Evolutionary conservation across 345 rosid species (phyloP), one percentile per base, ranked within the genome.

Genomic region (Linum lewisii): DNA sequence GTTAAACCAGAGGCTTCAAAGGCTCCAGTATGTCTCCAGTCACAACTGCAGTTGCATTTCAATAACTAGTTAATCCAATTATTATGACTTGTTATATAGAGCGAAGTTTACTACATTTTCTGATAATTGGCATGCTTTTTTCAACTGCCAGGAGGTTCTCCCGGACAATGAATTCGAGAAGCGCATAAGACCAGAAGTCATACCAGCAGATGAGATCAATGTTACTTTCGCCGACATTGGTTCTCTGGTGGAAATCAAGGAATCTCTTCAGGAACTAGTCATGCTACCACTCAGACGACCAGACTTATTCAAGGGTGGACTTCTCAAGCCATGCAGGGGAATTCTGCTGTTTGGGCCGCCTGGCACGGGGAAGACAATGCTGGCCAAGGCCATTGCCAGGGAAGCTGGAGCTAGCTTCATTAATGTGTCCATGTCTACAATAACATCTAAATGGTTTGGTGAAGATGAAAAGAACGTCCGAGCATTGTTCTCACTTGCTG

Each of bases 331-430:
- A 2, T 93, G 99, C 73, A 78, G 83, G 57, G 99, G 99, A 70
- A 93, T 93, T 60, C 62, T 93, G 72, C 88, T 93, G n/a, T 93
- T 93, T 19, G 97, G 99, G 7, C 99, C 99, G 63, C 99, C 97
- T 9, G 99, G 99, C 25, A 89, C 99, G 0, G 97, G 99, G 37
- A 93, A 93, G 77, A 93, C 99, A 45, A 87, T 93, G 99, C 64
- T 93, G 63, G 99, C 99, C 44, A 93, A 89, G 76, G 99, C 99
- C 61, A 89, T 89, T 20, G 95, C 99, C 5, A 82, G 69, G 70
- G 97, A 93, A 65, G 95, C 99, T 1, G 91, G 95, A 58, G 99
- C 99, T 0, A 93, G 97, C 76, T 93, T 89, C 78, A 89, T 93
- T 36, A 89, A 85, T 29, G 97, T 93, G 51, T 89, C 99, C 1